Conservation (phyloP, 139 green algal species). For the Chlorella ohadii region DNA sequence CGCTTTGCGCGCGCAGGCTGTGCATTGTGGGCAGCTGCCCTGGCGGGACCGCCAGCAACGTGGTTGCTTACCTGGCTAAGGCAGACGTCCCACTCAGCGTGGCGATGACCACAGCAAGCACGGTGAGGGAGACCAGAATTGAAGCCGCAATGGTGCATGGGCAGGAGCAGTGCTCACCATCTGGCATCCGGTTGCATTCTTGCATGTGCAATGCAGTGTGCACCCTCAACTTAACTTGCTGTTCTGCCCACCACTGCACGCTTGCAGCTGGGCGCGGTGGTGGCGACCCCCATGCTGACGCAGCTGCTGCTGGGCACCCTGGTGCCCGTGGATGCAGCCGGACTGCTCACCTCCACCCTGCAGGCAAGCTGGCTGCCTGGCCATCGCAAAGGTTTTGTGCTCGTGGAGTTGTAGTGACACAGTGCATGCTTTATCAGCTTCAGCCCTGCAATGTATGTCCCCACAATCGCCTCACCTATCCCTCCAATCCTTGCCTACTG, state of each 20-base stretch:
- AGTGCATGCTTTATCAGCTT: background rate
- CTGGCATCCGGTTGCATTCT: too few relatives aligned
- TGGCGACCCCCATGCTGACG: constrained; percentile 80
- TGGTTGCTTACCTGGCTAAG: constrained; percentile 78
- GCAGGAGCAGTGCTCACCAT: too few relatives aligned
- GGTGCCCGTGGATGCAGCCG: constrained; percentile 72
- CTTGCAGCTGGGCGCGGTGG: constrained; percentile 60
- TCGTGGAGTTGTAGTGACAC: too few relatives aligned
- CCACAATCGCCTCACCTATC: background rate
- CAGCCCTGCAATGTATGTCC: background rate
- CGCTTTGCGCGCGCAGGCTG: constrained; percentile 22
- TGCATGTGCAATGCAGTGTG: too few relatives aligned
- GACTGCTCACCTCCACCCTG: constrained; percentile 72
- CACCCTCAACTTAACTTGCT: too few relatives aligned
- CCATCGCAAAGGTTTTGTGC: too few relatives aligned
- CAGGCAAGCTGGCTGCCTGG: constrained; percentile 47
- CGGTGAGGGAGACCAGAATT: background rate
- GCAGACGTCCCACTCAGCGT: constrained; percentile 54
- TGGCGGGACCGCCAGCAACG: constrained; percentile 80
- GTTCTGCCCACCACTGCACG: background rate
- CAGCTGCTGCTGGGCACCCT: constrained; percentile 71
- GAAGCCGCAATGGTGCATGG: background rate
- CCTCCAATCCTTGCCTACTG: background rate
- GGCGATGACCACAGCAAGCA: constrained; percentile 51
- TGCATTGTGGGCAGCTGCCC: constrained; percentile 71